These are phyloP conservation scores for Panicum hallii DNA, from an alignment of 202 grass and related monocot species.

Conservation along the genomic window DNA sequence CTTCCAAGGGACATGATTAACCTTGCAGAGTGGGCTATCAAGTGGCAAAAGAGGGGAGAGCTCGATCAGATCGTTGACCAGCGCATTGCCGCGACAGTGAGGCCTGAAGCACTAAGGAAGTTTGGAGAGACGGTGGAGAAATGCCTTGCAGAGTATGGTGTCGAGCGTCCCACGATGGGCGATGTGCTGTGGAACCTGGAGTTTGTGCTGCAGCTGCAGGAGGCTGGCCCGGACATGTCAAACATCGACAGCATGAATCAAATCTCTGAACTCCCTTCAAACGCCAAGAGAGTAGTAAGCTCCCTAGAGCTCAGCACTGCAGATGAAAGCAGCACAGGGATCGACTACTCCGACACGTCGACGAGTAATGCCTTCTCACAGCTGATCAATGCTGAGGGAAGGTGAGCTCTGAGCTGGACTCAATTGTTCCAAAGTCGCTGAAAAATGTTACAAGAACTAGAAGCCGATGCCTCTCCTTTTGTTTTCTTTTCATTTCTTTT, in stretches of 20 bases:
- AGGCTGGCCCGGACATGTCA: constrained; percentile 56
- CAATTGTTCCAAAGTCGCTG: neutral
- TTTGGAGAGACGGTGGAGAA: constrained; percentile 76
- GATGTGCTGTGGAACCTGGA: constrained; percentile 95
- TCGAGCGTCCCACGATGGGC: constrained; percentile 79
- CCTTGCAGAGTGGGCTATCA: constrained; percentile 83
- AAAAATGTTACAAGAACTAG: constrained; percentile 4
- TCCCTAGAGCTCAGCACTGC: constrained; percentile 44
- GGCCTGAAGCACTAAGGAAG: constrained; percentile 74
- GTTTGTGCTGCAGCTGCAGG: constrained; percentile 81
- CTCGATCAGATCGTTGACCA: constrained; percentile 69
- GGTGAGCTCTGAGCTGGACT: constrained; percentile 59
- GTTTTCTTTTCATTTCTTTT: neutral
- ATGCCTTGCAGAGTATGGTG: constrained; percentile 81
- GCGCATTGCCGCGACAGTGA: constrained; percentile 65
- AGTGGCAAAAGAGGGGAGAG: constrained; percentile 78
- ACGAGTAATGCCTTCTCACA: constrained; percentile 77
- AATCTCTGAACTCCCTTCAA: constrained; percentile 60
- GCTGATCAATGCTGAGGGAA: constrained; percentile 79
- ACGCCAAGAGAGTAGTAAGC: constrained; percentile 39
- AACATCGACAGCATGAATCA: constrained; percentile 74
- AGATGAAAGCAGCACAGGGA: constrained; percentile 13
- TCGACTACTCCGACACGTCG: constrained; percentile 64
- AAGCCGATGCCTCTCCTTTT: neutral
- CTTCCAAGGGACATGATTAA: constrained; percentile 90